Conservation (phyloP, 805 yeast genomes). For the Candida maltosa region DNA sequence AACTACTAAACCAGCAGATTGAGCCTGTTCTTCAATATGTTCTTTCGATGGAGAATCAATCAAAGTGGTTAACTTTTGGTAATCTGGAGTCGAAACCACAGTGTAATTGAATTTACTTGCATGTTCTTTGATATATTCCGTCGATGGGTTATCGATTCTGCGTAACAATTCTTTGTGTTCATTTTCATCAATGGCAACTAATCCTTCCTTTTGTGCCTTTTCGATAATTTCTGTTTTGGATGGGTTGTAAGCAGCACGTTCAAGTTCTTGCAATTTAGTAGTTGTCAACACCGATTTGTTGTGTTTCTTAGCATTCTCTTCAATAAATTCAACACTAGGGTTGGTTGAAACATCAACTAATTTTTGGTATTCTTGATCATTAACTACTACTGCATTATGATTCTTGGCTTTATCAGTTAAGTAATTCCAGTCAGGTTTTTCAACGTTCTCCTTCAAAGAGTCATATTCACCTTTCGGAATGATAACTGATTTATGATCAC, state of each 20-base stretch:
- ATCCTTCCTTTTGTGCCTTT: conserved; percentile 6
- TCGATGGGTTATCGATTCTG: conserved; percentile 19
- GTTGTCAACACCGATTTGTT: conserved; percentile 13
- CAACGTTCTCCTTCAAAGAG: conserved; percentile 8
- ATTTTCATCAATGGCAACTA: conserved; percentile 6
- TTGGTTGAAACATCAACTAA: background rate
- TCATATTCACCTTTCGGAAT: conserved; percentile 11
- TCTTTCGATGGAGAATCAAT: conserved; percentile 23
- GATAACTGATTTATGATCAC: conserved; percentile 10
- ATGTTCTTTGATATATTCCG: conserved; percentile 28
- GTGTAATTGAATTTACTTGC: conserved; percentile 20
- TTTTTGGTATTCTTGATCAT: conserved; percentile 14
- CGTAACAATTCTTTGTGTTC: conserved; percentile 6
- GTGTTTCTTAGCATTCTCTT: conserved; percentile 11
- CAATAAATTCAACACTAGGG: conserved; percentile 6
- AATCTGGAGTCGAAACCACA: conserved; percentile 8
- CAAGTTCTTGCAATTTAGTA: conserved; percentile 11
- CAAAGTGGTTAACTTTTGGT: conserved; percentile 7
- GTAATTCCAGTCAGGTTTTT: conserved; percentile 11
- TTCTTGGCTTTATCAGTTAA: conserved; percentile 14
- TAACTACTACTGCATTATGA: conserved; percentile 13
- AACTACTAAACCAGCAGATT: conserved; percentile 8
- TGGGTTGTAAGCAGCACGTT: conserved; percentile 6
- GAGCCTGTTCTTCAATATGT: conserved; percentile 13
- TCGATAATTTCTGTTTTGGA: conserved; percentile 6